Percentiles rank a stretch among this genome's conserved stretches.
Evolutionary conservation across 2,329 filamentous ascomycete species (phyloP).

Genomic region (Xylaria sp.): DNA sequence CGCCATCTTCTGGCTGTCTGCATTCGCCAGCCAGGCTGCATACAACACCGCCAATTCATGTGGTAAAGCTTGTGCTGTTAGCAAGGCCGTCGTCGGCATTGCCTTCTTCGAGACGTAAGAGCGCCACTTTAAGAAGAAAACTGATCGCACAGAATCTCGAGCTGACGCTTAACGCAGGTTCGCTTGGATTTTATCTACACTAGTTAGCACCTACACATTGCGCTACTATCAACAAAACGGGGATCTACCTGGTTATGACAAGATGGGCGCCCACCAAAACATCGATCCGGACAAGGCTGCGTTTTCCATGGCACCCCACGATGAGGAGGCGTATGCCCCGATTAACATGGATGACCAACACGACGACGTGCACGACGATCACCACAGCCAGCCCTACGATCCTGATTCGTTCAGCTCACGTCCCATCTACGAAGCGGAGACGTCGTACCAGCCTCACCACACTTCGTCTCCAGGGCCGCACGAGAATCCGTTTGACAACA

Average conservation of each 20-base stretch:
- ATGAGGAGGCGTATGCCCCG: conserved; percentile 73
- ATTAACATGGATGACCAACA: conserved; percentile 67
- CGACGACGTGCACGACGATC: conserved; percentile 55
- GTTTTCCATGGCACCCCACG: conserved; percentile 74
- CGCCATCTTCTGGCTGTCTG: conserved; percentile 72
- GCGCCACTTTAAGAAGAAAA: background rate
- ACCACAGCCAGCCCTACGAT: conserved; percentile 48
- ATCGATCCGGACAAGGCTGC: conserved; percentile 77
- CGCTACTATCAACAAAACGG: conserved; percentile 72
- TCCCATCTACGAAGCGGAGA: conserved; percentile 62
- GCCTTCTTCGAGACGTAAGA: conserved; percentile 72
- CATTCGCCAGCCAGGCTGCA: conserved; percentile 72
- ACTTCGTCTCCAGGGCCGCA: conserved; percentile 48
- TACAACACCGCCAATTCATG: conserved; percentile 69
- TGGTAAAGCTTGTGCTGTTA: conserved; percentile 66
- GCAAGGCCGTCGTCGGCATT: conserved; percentile 71
- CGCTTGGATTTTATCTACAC: conserved; percentile 64
- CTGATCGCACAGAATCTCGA: background rate
- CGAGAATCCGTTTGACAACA: conserved; percentile 55
- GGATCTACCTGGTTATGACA: conserved; percentile 70
- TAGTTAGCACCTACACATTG: conserved; percentile 69
- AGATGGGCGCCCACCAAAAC: conserved; percentile 57
- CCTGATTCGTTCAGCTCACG: conserved; percentile 49
- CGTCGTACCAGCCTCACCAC: conserved; percentile 58
- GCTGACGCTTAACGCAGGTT: conserved; percentile 55